These are phyloP conservation scores for Lupinus albus DNA, from an alignment of 306 rosid species.

Conservation along the genomic window DNA sequence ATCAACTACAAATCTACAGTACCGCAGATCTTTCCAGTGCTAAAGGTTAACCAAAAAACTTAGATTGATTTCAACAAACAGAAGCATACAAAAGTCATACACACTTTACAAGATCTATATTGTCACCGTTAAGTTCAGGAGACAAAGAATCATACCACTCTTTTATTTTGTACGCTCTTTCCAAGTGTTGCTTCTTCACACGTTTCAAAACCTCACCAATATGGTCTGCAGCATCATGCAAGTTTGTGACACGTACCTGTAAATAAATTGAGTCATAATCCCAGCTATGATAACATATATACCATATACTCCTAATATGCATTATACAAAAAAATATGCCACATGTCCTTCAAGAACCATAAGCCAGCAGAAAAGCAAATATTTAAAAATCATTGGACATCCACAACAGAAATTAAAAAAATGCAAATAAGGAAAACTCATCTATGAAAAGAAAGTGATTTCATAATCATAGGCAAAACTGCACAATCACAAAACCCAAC, in stretches of 20 bases:
- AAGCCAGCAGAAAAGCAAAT: slow-evolving; percentile 18
- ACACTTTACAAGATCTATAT: slow-evolving; percentile 7
- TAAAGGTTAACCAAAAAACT: slow-evolving; percentile 2
- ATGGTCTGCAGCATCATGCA: slow-evolving; percentile 91
- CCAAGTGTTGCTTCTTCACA: slow-evolving; percentile 79
- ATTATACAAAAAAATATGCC: slow-evolving; percentile 18
- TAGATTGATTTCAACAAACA: slow-evolving; percentile 13
- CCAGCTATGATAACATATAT: not conserved
- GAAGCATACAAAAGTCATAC: slow-evolving; percentile 8
- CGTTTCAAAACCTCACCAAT: slow-evolving; percentile 96
- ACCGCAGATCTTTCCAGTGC: slow-evolving; percentile 1
- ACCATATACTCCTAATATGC: not conserved
- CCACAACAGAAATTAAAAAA: not conserved
- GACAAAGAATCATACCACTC: slow-evolving; percentile 60
- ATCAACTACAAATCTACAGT: not conserved
- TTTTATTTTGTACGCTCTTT: slow-evolving; percentile 84
- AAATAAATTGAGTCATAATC: slow-evolving; percentile 22
- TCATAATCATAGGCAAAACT: not conserved
- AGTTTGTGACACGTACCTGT: slow-evolving; percentile 94
- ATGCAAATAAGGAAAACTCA: not conserved
- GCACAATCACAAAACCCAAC: not conserved
- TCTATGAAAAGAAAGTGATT: not conserved
- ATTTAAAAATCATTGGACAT: slow-evolving; percentile 1
- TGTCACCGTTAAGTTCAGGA: slow-evolving; percentile 10
- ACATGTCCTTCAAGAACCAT: not conserved